Evolutionary conservation across 495 filamentous ascomycete genomes (phyloP), one percentile per base, ranked within the genome.

Genomic region (Penicillium ochrochloron): DNA sequence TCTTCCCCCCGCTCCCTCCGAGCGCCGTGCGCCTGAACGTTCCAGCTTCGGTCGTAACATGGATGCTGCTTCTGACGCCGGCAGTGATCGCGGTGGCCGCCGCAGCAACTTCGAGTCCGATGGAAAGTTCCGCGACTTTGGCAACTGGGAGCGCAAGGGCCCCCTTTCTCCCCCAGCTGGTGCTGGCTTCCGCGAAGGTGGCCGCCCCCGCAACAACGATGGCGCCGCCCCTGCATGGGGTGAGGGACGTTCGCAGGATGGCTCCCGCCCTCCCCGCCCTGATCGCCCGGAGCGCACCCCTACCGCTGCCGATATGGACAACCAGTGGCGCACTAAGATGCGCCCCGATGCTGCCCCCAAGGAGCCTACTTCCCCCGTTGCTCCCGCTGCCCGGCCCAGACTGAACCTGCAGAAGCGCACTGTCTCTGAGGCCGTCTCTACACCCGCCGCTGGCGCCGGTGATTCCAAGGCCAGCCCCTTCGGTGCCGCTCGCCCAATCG

Each of bases 81-180:
- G 75, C 12, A 82, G 79, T 58, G 84, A 86, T 5, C 85, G 83
- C 53, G 76, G 74, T 59, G 73, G 72, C 57, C 82, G 84, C 57
- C 79, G 82, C 67, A 78, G 82, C 67, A 80, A 79, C 70, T 86
- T 84, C 60, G 82, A 85, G 77, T 88, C 89, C 63, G 92, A 97
- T 72, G 90, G 91, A 64, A 96, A 93, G 75, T 78, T 90, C 57
- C 89, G 94, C 25, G 92, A 97, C 70, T 91, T 97, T 67, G 83
- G 86, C 62, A 95, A 93, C 79, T 99, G 95, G 95, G 94, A 97
- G 76, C 91, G 95, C 60, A 94, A 93, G 70, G 96, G 95, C 25
- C 95, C 96, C 31, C 84, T 97, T 50, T 90, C 94, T 46, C 91
- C 94, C 11, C 76, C 89, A 34, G 73, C 83, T 41, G 83, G 89